phyloP scores from a whole-genome alignment of 1,139 yeast species.

The Kodamaea alishanica region DNA sequence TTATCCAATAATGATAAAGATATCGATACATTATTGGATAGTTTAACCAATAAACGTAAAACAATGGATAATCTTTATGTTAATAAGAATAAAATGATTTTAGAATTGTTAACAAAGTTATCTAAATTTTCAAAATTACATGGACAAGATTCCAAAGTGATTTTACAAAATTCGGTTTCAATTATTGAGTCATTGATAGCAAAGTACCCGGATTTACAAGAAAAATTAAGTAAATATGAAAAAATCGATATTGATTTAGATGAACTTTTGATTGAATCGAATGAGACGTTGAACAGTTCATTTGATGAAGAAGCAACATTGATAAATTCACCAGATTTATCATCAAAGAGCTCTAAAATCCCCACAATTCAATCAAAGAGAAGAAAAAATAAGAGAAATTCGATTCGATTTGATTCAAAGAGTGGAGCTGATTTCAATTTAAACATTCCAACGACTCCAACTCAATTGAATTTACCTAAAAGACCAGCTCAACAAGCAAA shows the following conservation, averaged over 20 bases:
- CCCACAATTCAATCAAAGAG: conserved; percentile 23
- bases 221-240: conserved; percentile 27
- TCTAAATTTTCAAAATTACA: conserved; percentile 46
- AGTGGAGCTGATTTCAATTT: conserved; percentile 20
- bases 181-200: conserved; percentile 28
- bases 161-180: conserved; percentile 32
- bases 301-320: conserved; percentile 38
- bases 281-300: conserved; percentile 33
- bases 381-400: conserved; percentile 32
- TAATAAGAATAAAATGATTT: conserved; percentile 45
- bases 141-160: conserved; percentile 43
- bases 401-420: conserved; percentile 27
- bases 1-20: conserved; percentile 42
- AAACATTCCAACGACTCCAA: conserved; percentile 21
- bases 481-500: conserved; percentile 13
- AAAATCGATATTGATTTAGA: conserved; percentile 33
- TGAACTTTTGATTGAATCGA: conserved; percentile 32
- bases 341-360: background rate
- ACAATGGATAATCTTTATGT: conserved; percentile 45
- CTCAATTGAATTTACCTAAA: conserved; percentile 22
- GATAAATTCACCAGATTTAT: conserved; percentile 25
- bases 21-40: conserved; percentile 41
- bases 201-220: conserved; percentile 38
- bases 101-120: conserved; percentile 41
- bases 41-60: conserved; percentile 39